Base-by-base conservation (phyloP, 2,329 filamentous ascomycete species). In the Geosmithia flava region DNA sequence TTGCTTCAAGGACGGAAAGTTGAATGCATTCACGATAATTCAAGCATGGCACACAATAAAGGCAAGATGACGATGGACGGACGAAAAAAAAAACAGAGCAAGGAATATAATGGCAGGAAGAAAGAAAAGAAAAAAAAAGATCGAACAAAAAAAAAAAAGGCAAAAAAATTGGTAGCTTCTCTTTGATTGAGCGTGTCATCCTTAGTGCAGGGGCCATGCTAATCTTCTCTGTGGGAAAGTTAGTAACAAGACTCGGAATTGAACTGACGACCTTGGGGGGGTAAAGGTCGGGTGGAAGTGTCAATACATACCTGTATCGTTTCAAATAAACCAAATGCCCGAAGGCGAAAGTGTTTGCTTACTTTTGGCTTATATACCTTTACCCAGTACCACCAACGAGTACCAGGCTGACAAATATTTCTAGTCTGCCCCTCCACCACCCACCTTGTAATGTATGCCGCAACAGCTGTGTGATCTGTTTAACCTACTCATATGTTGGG, bases 171-270 rank as follows among this genome's bases (percentile, higher is more conserved):
- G 40, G 44, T 74, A 78, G 79, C 75, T 78, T 82, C 81, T 84
- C 81, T 85, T 83, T 83, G 80, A 79, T 81, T 79, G 74, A 83
- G 81, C 81, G 83, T 89, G 85, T 90, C 86, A 91, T 90, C 86
- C 86, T 91, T 91, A 90, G 86, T 81, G 76, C 78, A 81, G 76
- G 78, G 82, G 81, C 81, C 81, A 85, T 85, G 82, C 83, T 85
- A 85, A 83, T 83, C 77, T 83, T 83, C 79, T 83, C 78, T 82
- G 75, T 80, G 30, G 41, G 16, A 27, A 27, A 19, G 43, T 48
- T 44, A 48, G 49, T 39, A 16, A 37, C 33, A 3, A 16, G 3
- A 27, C 27, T 20, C 6, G 47, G 49, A 44, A 51, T 49, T 54
- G 52, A 52, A 46, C 50, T 46, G 42, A 48, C 48, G 47, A 40